Percentiles rank a stretch among this genome's conserved stretches.
These are phyloP conservation scores for Pigoraptor vietnamica DNA, from an alignment of 78 protist genomes.

Conservation along the genomic window DNA sequence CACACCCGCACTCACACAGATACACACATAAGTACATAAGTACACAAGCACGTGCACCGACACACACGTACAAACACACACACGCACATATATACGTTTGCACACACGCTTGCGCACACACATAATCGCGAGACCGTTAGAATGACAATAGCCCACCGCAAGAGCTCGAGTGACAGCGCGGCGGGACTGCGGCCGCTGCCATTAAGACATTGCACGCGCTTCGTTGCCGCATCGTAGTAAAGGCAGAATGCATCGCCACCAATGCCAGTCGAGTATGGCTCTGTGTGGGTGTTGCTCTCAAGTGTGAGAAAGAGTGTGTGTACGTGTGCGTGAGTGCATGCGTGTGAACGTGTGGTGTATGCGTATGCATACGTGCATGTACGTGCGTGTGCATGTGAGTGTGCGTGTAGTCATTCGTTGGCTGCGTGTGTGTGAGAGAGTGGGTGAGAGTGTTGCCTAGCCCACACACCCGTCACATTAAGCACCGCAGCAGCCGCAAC, in stretches of 20 bases:
- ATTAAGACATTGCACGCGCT: slow-evolving; percentile 48
- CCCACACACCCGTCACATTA: slow-evolving; percentile 21
- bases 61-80: slow-evolving; percentile 14
- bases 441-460: neutral
- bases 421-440: neutral
- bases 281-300: neutral
- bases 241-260: slow-evolving; percentile 81
- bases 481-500: slow-evolving; percentile 66
- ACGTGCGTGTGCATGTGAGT: neutral
- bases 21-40: neutral
- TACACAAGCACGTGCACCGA: neutral
- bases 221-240: slow-evolving; percentile 16
- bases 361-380: neutral
- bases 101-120: no score
- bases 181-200: slow-evolving; percentile 71
- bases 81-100: no score
- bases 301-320: neutral
- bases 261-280: slow-evolving; percentile 59
- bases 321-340: no score
- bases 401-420: neutral
- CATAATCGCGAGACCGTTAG: no score
- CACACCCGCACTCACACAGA: neutral
- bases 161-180: slow-evolving; percentile 17
- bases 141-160: neutral
- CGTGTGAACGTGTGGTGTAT: neutral